Conservation (phyloP, 2,329 filamentous ascomycete species). For the Apiospora hydei region DNA sequence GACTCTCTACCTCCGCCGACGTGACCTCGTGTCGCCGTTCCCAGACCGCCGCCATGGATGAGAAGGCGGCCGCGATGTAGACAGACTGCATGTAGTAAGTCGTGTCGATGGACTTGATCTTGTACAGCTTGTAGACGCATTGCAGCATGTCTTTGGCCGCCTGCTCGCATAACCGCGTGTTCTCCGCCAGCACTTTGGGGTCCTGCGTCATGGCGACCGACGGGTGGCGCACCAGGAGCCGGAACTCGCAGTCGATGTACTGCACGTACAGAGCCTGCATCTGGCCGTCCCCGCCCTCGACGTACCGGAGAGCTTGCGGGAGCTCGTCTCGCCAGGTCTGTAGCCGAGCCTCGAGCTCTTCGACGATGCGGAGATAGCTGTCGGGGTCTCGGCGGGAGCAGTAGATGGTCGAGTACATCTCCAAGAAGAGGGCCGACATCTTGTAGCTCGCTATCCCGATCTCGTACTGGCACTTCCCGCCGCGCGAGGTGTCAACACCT, state of each 20-base stretch:
- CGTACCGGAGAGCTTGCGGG: conserved; percentile 64
- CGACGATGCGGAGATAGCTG: conserved; percentile 70
- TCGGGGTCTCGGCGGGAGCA: conserved; percentile 67
- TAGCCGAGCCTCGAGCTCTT: conserved; percentile 70
- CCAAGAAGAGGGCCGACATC: conserved; percentile 70
- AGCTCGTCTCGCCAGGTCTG: conserved; percentile 68
- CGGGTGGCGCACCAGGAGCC: conserved; percentile 67
- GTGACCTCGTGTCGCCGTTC: conserved; percentile 69
- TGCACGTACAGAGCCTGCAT: conserved; percentile 63
- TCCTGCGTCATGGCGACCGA: conserved; percentile 65
- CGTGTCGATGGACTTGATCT: conserved; percentile 74
- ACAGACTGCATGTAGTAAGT: conserved; percentile 80
- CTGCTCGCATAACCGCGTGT: conserved; percentile 71
- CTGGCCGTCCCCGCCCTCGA: conserved; percentile 50
- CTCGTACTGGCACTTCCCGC: conserved; percentile 70
- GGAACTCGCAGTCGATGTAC: conserved; percentile 63
- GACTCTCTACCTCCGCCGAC: conserved; percentile 61
- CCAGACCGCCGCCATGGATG: conserved; percentile 73
- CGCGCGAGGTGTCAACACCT: conserved; percentile 62
- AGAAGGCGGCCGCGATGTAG: conserved; percentile 77
- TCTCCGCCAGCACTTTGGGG: conserved; percentile 63
- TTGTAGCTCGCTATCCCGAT: conserved; percentile 72
- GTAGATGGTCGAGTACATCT: conserved; percentile 81
- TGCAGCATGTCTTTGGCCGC: conserved; percentile 70
- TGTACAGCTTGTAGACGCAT: conserved; percentile 64